Evolutionary conservation across 805 yeast species (phyloP).

Genomic region (Hanseniaspora lachancei): DNA sequence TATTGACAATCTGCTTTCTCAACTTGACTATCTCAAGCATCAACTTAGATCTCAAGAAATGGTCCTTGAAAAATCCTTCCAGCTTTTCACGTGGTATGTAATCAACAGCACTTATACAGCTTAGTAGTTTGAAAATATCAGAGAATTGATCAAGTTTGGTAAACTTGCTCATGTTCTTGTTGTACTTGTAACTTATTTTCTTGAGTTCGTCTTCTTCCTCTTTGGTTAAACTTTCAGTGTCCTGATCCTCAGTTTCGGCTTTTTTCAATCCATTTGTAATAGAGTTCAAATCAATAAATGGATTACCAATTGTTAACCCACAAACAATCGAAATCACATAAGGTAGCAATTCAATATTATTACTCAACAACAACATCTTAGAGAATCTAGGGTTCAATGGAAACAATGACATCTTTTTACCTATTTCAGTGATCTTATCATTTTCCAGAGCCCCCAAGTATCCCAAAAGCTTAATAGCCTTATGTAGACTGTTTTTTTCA

Average conservation of each 20-base stretch:
- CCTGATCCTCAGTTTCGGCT: slow-evolving; percentile 17
- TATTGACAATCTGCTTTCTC: slow-evolving; percentile 62
- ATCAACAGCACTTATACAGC: slow-evolving; percentile 80
- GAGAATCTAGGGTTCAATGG: slow-evolving; percentile 91
- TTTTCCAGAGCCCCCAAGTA: slow-evolving; percentile 64
- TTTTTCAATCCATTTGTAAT: slow-evolving; percentile 36
- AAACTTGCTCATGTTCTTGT: slow-evolving; percentile 47
- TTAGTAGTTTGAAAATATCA: slow-evolving; percentile 61
- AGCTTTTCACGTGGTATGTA: slow-evolving; percentile 44
- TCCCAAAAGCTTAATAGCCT: slow-evolving; percentile 55
- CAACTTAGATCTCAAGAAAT: slow-evolving; percentile 62
- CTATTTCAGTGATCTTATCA: slow-evolving; percentile 57
- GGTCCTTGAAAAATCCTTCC: slow-evolving; percentile 37
- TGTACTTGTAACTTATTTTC: slow-evolving; percentile 38
- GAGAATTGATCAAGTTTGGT: slow-evolving; percentile 56
- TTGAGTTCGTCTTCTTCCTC: slow-evolving; percentile 28
- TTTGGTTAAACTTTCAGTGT: slow-evolving; percentile 24
- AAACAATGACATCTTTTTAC: slow-evolving; percentile 74
- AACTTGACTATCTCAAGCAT: slow-evolving; percentile 78
- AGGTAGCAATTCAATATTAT: slow-evolving; percentile 73
- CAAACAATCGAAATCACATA: slow-evolving; percentile 87
- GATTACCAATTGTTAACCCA: slow-evolving; percentile 86
- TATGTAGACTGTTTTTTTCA: slow-evolving; percentile 41
- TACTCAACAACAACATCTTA: slow-evolving; percentile 75
- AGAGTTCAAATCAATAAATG: slow-evolving; percentile 65